phyloP scores from a whole-genome alignment of 768 basidiomycete genomes.

The Phlebiopsis flavidoalba region DNA sequence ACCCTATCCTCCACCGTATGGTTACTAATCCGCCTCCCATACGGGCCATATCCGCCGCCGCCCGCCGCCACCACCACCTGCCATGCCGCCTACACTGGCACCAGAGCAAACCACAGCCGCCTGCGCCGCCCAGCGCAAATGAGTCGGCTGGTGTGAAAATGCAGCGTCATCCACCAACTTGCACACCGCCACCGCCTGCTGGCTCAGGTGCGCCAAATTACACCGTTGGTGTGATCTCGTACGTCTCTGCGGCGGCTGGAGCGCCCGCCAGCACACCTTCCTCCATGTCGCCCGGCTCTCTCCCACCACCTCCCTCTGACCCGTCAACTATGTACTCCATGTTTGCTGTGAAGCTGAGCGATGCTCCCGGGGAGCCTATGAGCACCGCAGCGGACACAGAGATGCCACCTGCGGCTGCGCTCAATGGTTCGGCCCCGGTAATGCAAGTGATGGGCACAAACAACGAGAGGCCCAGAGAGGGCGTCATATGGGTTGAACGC shows the following conservation, averaged over 20 bases:
- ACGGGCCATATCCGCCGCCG: constrained; percentile 8
- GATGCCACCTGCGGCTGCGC: not conserved
- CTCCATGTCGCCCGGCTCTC: not conserved
- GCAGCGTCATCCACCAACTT: not conserved
- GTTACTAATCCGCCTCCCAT: constrained; percentile 14
- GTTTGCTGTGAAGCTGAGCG: not conserved
- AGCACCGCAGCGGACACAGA: not conserved
- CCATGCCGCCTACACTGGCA: not conserved
- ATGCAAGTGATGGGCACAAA: not conserved
- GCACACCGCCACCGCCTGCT: not conserved
- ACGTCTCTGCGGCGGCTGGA: not conserved
- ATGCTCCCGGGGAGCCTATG: not conserved
- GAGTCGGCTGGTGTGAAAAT: not conserved
- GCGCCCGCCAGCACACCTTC: not conserved
- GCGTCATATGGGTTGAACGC: constrained; percentile 1
- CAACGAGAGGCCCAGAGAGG: not conserved
- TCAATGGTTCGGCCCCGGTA: not conserved
- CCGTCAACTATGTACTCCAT: constrained; percentile 3
- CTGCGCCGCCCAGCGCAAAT: not conserved
- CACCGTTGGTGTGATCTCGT: not conserved
- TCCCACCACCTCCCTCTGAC: not conserved
- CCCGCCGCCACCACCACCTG: constrained; percentile 7
- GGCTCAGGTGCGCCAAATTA: not conserved
- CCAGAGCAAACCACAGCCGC: not conserved
- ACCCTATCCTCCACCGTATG: not conserved